Base-by-base conservation (phyloP, 2,329 filamentous ascomycete species). In the Cytospora paraplurivora region DNA sequence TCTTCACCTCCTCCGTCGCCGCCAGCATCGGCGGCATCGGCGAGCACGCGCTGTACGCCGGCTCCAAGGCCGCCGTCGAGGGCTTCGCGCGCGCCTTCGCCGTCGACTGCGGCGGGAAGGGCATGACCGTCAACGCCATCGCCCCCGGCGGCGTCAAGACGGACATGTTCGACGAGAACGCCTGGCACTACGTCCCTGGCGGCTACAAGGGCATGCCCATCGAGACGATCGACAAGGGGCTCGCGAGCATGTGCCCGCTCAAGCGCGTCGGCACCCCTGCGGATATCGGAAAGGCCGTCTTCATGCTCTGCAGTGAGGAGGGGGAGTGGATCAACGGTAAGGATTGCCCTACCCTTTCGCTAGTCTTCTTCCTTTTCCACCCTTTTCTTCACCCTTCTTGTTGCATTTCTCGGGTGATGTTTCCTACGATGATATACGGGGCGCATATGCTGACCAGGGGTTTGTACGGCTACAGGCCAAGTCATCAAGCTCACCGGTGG, bases 121-220 rank as follows among this genome's bases (percentile, higher is more conserved):
- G 85, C 57, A 87, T 91, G 72, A 91, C 88, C 0, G 88, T 89
- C 76, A 91, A 91, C 70, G 88, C 87, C 68, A 87, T 91, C 54
- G 88, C 88, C 1, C 88, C 88, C 1, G 88, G 88, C 62, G 88
- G 88, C 52, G 87, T 91, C 78, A 89, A 90, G 82, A 87, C 82
- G 51, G 90, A 92, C 75, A 92, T 92, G 89, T 92, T 89, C 78
- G 82, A 87, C 66, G 82, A 85, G 75, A 89, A 89, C 74, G 82
- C 86, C 32, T 88, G 85, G 85, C 83, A 86, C 72, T 88, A 88
- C 73, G 84, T 84, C 21, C 85, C 85, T 13, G 83, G 82, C 64
- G 83, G 81, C 61, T 76, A 78, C 69, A 78, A 81, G 70, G 79
- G 78, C 67, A 81, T 82, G 81, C 75, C 74, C 58, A 79, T 76